These are phyloP conservation scores for Entomortierella beljakovae DNA, from an alignment of 192 early-diverging fungal species.

Conservation along the genomic window DNA sequence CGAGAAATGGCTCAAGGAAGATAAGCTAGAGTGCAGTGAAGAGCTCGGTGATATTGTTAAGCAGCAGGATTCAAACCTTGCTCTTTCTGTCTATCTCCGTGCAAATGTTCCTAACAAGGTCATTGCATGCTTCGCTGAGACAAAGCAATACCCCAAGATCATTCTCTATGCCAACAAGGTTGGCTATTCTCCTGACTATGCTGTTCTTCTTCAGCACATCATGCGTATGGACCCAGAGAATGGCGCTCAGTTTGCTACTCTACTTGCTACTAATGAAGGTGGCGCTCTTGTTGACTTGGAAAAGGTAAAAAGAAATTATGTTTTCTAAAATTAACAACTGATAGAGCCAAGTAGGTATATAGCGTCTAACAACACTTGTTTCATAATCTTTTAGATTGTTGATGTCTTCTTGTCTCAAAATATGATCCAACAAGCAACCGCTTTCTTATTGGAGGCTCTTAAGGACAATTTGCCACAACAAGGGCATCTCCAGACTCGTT, in stretches of 20 bases:
- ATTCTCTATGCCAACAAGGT: constrained; percentile 95
- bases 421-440: constrained; percentile 96
- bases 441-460: constrained; percentile 95
- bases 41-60: constrained; percentile 98
- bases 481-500: constrained; percentile 90
- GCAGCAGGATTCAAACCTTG: constrained; percentile 89
- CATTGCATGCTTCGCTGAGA: constrained; percentile 97
- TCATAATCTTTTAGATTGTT: constrained; percentile 69
- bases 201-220: constrained; percentile 90
- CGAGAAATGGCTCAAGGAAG: constrained; percentile 99
- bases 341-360: neutral
- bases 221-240: constrained; percentile 93
- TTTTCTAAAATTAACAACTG: neutral
- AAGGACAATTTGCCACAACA: constrained; percentile 95
- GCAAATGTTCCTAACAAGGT: constrained; percentile 95
- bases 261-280: constrained; percentile 85
- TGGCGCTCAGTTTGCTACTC: constrained; percentile 92
- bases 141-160: constrained; percentile 96
- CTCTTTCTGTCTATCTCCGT: constrained; percentile 94
- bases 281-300: constrained; percentile 89
- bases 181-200: constrained; percentile 93
- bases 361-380: neutral
- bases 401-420: constrained; percentile 93
- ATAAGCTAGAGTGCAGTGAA: constrained; percentile 98
- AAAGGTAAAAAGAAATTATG: constrained; percentile 43